Evolutionary conservation across 306 rosid species (phyloP), one percentile per base, ranked within the genome.

Genomic region (Cicer bijugum): DNA sequence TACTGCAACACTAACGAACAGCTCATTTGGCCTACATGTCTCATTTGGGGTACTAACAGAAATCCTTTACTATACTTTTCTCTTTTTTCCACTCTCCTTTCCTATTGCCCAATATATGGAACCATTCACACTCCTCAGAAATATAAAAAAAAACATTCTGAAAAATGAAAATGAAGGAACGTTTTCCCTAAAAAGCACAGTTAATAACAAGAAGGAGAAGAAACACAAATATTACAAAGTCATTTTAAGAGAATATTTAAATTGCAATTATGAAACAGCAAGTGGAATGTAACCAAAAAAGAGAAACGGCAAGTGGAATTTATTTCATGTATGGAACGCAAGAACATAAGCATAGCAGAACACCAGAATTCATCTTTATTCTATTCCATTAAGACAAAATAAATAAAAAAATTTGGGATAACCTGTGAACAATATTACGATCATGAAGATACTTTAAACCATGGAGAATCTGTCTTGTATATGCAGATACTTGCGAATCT

Each of bases 281-380:
- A 23, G 37, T 58, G 56, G 10, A 47, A 65, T 56, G 35, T 28
- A 28, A 28, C 35, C 35, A 28, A 28, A 28, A 28, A 28, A 28
- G 35, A 28, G 40, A 56, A 19, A 64, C 74, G 56, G 67, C 50
- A 76, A 23, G 37, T 58, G 56, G 10, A 47, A 56, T 56, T 79
- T 66, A 14, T 15, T 48, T 42, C 47, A 67, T 19, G 67, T 50
- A 71, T 50, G 42, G 67, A 40, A 58, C 14, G 71, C 80, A 73
- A 77, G 67, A 65, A 72, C 82, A 65, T 14, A 72, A 12, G 64
- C 79, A 67, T 72, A 52, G 44, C 58, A 37, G 35, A 50, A 44
- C 56, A 55, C 67, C 71, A 37, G 38, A 78, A 62, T 12, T 51
- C 16, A 63, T 19, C 57, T 15, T 56, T 51, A 84, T 12, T 43